phyloP scores from a whole-genome alignment of 2,329 filamentous ascomycete species.

The Sclerotinia sclerotiorum region DNA sequence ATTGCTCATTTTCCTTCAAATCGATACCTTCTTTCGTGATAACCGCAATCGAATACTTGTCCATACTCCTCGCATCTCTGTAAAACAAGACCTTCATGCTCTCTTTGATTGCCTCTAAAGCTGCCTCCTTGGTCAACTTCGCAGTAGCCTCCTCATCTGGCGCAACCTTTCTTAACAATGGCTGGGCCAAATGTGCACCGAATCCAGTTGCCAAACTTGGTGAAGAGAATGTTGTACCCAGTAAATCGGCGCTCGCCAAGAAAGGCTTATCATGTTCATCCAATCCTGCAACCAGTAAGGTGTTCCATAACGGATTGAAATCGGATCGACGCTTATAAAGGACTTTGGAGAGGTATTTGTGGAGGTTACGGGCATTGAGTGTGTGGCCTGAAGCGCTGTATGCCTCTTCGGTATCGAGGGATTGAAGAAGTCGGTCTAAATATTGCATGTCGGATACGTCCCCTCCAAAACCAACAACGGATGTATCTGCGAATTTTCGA shows the following conservation, averaged over 20 bases:
- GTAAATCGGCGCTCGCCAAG: slow-evolving; percentile 85
- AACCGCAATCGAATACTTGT: slow-evolving; percentile 87
- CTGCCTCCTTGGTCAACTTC: slow-evolving; percentile 72
- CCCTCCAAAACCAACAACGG: slow-evolving; percentile 90
- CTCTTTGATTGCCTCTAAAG: slow-evolving; percentile 78
- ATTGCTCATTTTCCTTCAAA: slow-evolving; percentile 77
- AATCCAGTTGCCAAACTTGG: slow-evolving; percentile 92
- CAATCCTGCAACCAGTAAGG: slow-evolving; percentile 85
- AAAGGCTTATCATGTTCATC: slow-evolving; percentile 80
- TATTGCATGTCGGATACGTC: slow-evolving; percentile 99
- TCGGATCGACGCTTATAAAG: slow-evolving; percentile 93
- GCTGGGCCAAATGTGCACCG: slow-evolving; percentile 88
- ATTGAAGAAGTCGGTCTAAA: slow-evolving; percentile 85
- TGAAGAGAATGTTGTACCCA: slow-evolving; percentile 86
- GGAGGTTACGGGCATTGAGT: slow-evolving; percentile 89
- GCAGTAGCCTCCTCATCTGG: slow-evolving; percentile 79
- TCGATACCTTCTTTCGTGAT: slow-evolving; percentile 88
- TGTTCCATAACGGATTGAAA: slow-evolving; percentile 98
- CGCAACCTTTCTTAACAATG: slow-evolving; percentile 79
- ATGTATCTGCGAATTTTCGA: slow-evolving; percentile 78
- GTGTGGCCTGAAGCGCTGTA: slow-evolving; percentile 58
- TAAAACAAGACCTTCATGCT: slow-evolving; percentile 99
- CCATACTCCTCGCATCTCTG: slow-evolving; percentile 88
- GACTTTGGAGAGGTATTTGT: slow-evolving; percentile 94
- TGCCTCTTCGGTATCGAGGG: slow-evolving; percentile 84